These are phyloP conservation scores for Heterobasidion annosum DNA, from an alignment of 1,284 basidiomycete genomes.

Conservation along the genomic window DNA sequence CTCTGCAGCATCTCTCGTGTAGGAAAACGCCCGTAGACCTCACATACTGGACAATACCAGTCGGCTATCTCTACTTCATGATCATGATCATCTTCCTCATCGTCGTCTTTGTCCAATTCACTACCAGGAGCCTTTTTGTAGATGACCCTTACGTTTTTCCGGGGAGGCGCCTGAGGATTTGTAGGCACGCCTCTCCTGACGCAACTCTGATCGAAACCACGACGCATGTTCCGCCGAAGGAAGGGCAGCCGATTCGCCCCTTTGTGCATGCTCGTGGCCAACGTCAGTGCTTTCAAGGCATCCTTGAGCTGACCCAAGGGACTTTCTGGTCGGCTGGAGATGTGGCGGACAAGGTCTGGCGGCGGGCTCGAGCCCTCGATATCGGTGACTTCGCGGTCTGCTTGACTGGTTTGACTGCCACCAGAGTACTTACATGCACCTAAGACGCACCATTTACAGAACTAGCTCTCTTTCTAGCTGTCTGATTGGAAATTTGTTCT, in stretches of 20 bases:
- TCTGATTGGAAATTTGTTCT: neutral
- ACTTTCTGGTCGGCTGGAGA: neutral
- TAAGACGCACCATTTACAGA: neutral
- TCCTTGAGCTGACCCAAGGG: conserved; percentile 20
- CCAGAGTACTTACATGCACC: neutral
- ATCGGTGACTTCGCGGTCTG: neutral
- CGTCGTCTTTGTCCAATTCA: neutral
- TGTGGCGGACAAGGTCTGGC: neutral
- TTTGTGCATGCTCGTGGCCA: conserved; percentile 14
- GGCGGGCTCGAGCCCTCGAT: neutral
- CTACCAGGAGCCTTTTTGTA: conserved; percentile 13
- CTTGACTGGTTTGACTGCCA: too few relatives aligned
- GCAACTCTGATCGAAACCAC: conserved; percentile 33
- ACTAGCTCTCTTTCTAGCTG: neutral
- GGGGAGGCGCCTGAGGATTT: conserved; percentile 9
- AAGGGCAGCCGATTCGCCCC: conserved; percentile 34
- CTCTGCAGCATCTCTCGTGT: conserved; percentile 38
- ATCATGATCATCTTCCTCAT: conserved; percentile 10
- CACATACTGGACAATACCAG: conserved; percentile 59
- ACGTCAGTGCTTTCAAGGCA: conserved; percentile 22
- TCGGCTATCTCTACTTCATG: conserved; percentile 14
- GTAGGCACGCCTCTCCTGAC: conserved; percentile 15
- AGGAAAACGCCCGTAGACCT: conserved; percentile 36
- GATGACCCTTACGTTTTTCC: conserved; percentile 18
- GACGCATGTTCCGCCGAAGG: conserved; percentile 36